Conservation (phyloP, 2,329 filamentous ascomycete species). For the Rhexocercosporidium sp. region DNA sequence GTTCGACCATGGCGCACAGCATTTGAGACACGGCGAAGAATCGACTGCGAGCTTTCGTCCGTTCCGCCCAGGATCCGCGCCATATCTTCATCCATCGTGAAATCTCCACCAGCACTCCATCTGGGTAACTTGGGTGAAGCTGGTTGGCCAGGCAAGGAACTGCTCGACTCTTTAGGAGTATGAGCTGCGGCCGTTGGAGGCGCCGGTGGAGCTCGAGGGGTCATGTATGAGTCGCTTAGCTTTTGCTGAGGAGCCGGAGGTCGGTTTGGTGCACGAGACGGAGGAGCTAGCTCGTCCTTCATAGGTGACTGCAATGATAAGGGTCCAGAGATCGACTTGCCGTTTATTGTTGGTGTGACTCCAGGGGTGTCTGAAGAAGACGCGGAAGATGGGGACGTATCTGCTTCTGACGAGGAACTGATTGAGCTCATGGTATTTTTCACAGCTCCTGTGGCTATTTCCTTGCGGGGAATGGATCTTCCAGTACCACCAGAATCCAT, state of each 20-base stretch:
- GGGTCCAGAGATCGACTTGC: conserved; percentile 41
- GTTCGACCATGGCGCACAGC: conserved; percentile 92
- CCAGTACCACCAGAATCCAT: conserved; percentile 60
- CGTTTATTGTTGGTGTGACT: conserved; percentile 40
- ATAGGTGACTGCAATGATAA: conserved; percentile 33
- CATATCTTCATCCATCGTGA: conserved; percentile 96
- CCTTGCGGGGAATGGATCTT: conserved; percentile 64
- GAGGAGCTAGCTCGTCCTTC: conserved; percentile 35
- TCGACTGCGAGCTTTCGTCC: conserved; percentile 78
- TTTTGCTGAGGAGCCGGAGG: conserved; percentile 50
- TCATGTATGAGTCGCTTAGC: conserved; percentile 43
- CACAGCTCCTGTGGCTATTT: conserved; percentile 48
- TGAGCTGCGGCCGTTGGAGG: conserved; percentile 30
- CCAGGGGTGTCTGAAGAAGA: conserved; percentile 41
- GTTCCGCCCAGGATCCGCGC: conserved; percentile 77
- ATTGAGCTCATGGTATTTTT: conserved; percentile 36
- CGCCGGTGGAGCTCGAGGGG: conserved; percentile 42
- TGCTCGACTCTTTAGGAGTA: conserved; percentile 54
- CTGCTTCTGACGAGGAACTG: conserved; percentile 39
- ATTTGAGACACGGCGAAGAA: conserved; percentile 88
- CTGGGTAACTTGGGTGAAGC: conserved; percentile 71
- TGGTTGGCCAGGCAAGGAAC: conserved; percentile 44
- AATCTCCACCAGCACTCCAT: conserved; percentile 82
- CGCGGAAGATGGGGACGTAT: conserved; percentile 41
- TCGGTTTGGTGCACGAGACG: conserved; percentile 39